Evolutionary conservation across 176 grass and related monocot genomes (phyloP).

Genomic region (Musa troglodytarum): DNA sequence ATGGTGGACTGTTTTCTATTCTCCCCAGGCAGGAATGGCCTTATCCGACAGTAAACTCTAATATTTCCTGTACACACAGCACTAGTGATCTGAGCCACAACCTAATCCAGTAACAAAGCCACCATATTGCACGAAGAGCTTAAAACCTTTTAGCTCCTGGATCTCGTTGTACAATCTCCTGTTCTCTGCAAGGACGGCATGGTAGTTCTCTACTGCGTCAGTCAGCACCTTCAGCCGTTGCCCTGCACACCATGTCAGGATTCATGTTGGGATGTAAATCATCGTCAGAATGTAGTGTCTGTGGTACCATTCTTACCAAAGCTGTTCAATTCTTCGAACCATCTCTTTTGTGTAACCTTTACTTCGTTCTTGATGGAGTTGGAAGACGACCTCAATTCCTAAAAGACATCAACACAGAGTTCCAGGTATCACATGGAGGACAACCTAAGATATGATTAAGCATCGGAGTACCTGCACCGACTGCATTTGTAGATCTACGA

Average conservation of each 20-base stretch:
- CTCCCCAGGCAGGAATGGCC: slow-evolving; percentile 90
- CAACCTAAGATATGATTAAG: slow-evolving; percentile 6
- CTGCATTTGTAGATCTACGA: slow-evolving; percentile 46
- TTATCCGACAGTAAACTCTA: slow-evolving; percentile 87
- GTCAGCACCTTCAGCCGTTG: slow-evolving; percentile 62
- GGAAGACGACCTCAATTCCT: slow-evolving; percentile 80
- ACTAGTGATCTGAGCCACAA: not conserved
- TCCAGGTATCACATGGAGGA: slow-evolving; percentile 15
- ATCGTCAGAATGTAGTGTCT: not conserved
- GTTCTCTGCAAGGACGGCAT: slow-evolving; percentile 84
- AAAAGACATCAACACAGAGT: slow-evolving; percentile 22
- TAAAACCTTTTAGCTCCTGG: slow-evolving; percentile 88
- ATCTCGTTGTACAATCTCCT: slow-evolving; percentile 93
- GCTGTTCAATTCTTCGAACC: slow-evolving; percentile 74
- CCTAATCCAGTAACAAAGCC: not conserved
- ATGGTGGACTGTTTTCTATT: slow-evolving; percentile 57
- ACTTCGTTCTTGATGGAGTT: slow-evolving; percentile 77
- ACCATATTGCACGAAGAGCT: not conserved
- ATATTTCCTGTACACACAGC: slow-evolving; percentile 60
- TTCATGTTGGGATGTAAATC: slow-evolving; percentile 6
- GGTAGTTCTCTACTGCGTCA: slow-evolving; percentile 89
- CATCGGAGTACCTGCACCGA: slow-evolving; percentile 40
- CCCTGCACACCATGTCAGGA: slow-evolving; percentile 38
- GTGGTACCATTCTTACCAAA: slow-evolving; percentile 42
- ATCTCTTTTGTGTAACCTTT: slow-evolving; percentile 56